Conservation (phyloP, 805 yeast genomes). For the Nakazawaea ernobii region DNA sequence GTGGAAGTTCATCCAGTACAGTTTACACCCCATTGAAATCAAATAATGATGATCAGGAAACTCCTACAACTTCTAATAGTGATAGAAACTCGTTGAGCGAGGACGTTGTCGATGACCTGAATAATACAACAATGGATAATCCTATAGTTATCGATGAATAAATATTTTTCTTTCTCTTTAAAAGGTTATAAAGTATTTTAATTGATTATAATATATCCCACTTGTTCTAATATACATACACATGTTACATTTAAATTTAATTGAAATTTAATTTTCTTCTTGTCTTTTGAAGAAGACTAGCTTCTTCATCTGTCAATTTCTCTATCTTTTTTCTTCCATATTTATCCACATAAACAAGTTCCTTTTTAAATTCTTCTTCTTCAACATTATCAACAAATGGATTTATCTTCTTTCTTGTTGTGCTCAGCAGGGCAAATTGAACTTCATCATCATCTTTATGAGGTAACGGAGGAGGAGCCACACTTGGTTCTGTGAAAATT, state of each 20-base stretch:
- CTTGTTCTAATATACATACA: no score
- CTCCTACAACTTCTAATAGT: no score
- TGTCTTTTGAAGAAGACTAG: slow-evolving; percentile 20
- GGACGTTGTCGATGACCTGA: no score
- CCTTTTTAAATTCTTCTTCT: slow-evolving; percentile 13
- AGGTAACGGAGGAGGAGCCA: neutral
- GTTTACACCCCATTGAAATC: neutral
- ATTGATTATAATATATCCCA: no score
- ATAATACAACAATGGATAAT: no score
- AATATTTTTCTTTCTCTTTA: no score
- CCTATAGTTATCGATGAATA: no score
- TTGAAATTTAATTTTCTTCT: slow-evolving; percentile 13
- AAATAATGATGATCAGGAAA: neutral
- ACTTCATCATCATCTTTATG: neutral
- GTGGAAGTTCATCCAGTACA: neutral
- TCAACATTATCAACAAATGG: slow-evolving; percentile 19
- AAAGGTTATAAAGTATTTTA: no score
- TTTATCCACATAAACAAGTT: slow-evolving; percentile 26
- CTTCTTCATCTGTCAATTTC: slow-evolving; percentile 17
- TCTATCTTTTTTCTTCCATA: slow-evolving; percentile 26
- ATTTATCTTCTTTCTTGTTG: slow-evolving; percentile 13
- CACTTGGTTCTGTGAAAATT: neutral
- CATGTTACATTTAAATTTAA: neutral
- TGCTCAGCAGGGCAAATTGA: no score
- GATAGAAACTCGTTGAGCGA: no score